phyloP scores from a whole-genome alignment of 2,329 filamentous ascomycete genomes.

The Nannizziopsis barbatae region DNA sequence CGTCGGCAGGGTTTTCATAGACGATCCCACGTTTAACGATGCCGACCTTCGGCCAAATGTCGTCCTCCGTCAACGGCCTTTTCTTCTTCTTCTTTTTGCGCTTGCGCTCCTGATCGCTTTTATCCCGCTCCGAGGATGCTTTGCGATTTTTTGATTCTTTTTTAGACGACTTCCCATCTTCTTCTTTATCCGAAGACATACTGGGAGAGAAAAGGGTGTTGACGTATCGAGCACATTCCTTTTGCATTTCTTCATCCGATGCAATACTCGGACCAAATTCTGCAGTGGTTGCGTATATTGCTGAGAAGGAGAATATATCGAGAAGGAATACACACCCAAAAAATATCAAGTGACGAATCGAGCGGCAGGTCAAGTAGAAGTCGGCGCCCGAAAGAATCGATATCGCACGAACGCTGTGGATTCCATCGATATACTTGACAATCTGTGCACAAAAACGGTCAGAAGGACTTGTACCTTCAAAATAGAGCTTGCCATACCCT shows the following conservation, averaged over 20 bases:
- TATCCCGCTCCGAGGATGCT: neutral
- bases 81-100: conserved; percentile 12
- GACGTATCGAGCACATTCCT: conserved; percentile 81
- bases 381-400: conserved; percentile 76
- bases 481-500: conserved; percentile 27
- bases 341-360: conserved; percentile 79
- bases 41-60: conserved; percentile 36
- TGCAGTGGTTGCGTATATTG: conserved; percentile 74
- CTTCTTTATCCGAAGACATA: conserved; percentile 16
- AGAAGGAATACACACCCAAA: conserved; percentile 84
- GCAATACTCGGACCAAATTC: conserved; percentile 67
- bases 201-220: conserved; percentile 41
- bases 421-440: conserved; percentile 76
- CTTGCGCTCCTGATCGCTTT: conserved; percentile 10
- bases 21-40: conserved; percentile 19
- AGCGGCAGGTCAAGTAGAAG: conserved; percentile 71
- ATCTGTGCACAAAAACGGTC: conserved; percentile 40
- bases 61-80: conserved; percentile 24
- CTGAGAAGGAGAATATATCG: conserved; percentile 89
- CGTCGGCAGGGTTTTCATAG: neutral
- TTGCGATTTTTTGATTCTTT: neutral
- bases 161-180: neutral
- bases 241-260: conserved; percentile 62
- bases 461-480: neutral
- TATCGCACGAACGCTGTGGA: conserved; percentile 80